Evolutionary conservation across 1,139 yeast genomes (phyloP).

Genomic region (Suhomyces taliae): DNA sequence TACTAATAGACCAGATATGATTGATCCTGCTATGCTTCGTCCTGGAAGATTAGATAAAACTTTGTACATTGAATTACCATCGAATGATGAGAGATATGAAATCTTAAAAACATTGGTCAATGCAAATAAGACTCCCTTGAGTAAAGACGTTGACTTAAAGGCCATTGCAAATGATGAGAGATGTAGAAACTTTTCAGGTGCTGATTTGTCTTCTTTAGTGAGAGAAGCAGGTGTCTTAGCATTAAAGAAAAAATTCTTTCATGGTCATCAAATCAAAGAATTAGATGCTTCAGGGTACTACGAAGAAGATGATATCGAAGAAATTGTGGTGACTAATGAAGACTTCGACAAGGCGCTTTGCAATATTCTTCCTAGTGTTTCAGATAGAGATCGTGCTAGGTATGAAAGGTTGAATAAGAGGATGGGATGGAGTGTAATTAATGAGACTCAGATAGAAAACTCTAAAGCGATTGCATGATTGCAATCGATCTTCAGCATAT

Average conservation of each 20-base stretch:
- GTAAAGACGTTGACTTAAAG: slow-evolving; percentile 58
- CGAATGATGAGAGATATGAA: slow-evolving; percentile 72
- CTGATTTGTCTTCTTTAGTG: slow-evolving; percentile 87
- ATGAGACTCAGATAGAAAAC: slow-evolving; percentile 14
- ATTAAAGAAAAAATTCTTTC: slow-evolving; percentile 67
- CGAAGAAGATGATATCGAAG: slow-evolving; percentile 26
- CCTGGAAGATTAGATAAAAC: slow-evolving; percentile 97
- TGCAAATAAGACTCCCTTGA: slow-evolving; percentile 74
- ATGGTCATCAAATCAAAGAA: slow-evolving; percentile 48
- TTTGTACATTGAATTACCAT: slow-evolving; percentile 85
- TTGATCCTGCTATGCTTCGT: slow-evolving; percentile 96
- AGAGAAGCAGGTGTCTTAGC: slow-evolving; percentile 93
- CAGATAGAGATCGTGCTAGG: slow-evolving; percentile 77
- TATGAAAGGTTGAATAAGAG: slow-evolving; percentile 65
- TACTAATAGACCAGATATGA: slow-evolving; percentile 96
- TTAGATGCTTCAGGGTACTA: slow-evolving; percentile 47
- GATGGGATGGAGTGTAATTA: slow-evolving; percentile 55
- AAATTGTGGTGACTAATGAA: slow-evolving; percentile 54
- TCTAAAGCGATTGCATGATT: neutral
- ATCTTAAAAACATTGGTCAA: slow-evolving; percentile 75
- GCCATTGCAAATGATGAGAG: slow-evolving; percentile 70
- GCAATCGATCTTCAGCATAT: no score
- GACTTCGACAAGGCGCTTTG: slow-evolving; percentile 75
- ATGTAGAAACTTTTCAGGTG: slow-evolving; percentile 91
- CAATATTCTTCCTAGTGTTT: slow-evolving; percentile 85